These are phyloP conservation scores for Mollisiaceae sp. DNA, from an alignment of 2,329 filamentous ascomycete genomes.

Conservation along the genomic window DNA sequence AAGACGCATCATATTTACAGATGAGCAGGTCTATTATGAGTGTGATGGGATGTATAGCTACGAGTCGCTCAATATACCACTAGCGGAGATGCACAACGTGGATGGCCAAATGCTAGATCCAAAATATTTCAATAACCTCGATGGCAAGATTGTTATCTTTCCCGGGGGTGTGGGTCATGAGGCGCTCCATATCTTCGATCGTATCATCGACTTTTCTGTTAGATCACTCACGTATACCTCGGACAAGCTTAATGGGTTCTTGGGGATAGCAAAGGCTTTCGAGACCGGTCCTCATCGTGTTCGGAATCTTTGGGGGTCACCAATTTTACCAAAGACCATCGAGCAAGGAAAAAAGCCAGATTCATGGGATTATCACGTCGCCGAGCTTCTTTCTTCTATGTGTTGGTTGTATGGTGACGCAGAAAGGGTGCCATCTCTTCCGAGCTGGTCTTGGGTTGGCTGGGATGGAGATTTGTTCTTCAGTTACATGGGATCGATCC, in stretches of 20 bases:
- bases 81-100: neutral
- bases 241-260: slow-evolving; percentile 12
- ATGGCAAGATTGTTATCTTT: slow-evolving; percentile 13
- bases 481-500: neutral
- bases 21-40: slow-evolving; percentile 15
- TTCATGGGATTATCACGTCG: neutral
- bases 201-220: slow-evolving; percentile 9
- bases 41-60: slow-evolving; percentile 17
- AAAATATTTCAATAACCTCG: neutral
- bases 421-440: neutral
- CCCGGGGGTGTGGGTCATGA: neutral
- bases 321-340: neutral
- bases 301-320: slow-evolving; percentile 11
- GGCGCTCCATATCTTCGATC: slow-evolving; percentile 4
- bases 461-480: slow-evolving; percentile 2
- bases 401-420: neutral
- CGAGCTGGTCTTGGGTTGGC: slow-evolving; percentile 8
- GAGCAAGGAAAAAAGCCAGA: neutral
- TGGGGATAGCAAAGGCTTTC: slow-evolving; percentile 11
- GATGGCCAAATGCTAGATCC: neutral
- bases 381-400: neutral
- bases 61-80: slow-evolving; percentile 9
- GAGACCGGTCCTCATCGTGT: slow-evolving; percentile 2
- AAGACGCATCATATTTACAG: slow-evolving; percentile 12
- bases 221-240: neutral